Evolutionary conservation across 306 rosid genomes (phyloP).

Genomic region (Vigna trinervia): DNA sequence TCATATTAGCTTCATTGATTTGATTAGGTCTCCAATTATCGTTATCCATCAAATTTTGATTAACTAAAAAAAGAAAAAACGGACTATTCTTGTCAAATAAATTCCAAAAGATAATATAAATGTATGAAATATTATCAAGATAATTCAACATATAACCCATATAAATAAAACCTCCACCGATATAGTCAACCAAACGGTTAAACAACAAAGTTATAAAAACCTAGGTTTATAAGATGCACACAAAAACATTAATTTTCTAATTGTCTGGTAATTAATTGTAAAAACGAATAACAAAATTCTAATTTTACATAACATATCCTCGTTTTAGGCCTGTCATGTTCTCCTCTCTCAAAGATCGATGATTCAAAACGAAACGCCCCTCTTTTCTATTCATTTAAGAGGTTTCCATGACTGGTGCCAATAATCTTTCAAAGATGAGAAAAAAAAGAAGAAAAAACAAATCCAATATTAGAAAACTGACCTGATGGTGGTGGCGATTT

Average conservation of each 20-base stretch:
- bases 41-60: slow-evolving; percentile 46
- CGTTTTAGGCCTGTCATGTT: too few species aligned
- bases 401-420: neutral
- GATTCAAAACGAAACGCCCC: neutral
- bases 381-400: neutral
- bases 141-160: neutral
- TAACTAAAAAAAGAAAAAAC: slow-evolving; percentile 16
- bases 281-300: neutral
- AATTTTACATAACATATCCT: neutral
- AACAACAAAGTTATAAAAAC: neutral
- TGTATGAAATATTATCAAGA: slow-evolving; percentile 17
- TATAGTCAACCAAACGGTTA: neutral
- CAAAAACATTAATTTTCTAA: neutral
- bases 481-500: slow-evolving; percentile 20
- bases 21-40: slow-evolving; percentile 60
- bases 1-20: slow-evolving; percentile 50
- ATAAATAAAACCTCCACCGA: neutral
- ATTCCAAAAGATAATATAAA: slow-evolving; percentile 4
- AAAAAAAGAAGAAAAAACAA: neutral
- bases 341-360: neutral
- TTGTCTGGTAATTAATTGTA: slow-evolving; percentile 4
- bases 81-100: slow-evolving; percentile 28
- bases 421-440: neutral
- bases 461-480: neutral
- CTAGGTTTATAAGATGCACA: neutral